These are phyloP conservation scores for Euryodendron excelsum DNA, from an alignment of 148 eudicot genomes.

Conservation along the genomic window DNA sequence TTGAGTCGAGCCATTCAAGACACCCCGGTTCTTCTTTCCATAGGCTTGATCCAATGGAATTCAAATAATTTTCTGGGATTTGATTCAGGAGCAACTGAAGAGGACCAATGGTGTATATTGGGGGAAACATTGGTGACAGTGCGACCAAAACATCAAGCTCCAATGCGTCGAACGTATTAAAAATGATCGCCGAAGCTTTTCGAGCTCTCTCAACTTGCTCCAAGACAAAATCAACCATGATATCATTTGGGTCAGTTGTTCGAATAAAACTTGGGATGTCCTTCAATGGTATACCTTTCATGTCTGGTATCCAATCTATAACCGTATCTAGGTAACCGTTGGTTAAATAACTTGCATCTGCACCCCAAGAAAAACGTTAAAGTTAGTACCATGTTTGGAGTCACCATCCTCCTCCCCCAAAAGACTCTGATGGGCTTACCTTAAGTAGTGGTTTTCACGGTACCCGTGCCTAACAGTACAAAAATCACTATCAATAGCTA, in stretches of 20 bases:
- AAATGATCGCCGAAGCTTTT: background rate
- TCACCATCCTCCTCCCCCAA: too few species aligned
- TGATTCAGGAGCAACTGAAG: background rate
- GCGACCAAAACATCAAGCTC: background rate
- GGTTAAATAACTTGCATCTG: slow-evolving; percentile 7
- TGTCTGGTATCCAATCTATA: slow-evolving; percentile 3
- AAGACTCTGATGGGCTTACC: too few species aligned
- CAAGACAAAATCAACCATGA: background rate
- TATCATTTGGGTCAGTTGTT: background rate
- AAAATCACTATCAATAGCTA: too few species aligned
- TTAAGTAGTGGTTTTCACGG: background rate
- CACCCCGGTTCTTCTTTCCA: slow-evolving; percentile 34
- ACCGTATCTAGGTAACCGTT: background rate
- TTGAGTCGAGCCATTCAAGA: slow-evolving; percentile 29
- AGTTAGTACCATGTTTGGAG: too few species aligned
- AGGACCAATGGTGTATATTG: background rate
- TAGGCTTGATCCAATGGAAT: slow-evolving; percentile 18
- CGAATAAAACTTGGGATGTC: background rate
- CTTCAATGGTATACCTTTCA: background rate
- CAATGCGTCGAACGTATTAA: background rate
- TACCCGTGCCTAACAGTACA: background rate
- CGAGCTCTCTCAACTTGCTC: background rate
- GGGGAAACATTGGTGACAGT: background rate
- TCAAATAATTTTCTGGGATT: background rate
- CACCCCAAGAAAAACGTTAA: background rate